Conservation (phyloP, 2,329 filamentous ascomycete genomes). For the Diplodia scrobiculata region DNA sequence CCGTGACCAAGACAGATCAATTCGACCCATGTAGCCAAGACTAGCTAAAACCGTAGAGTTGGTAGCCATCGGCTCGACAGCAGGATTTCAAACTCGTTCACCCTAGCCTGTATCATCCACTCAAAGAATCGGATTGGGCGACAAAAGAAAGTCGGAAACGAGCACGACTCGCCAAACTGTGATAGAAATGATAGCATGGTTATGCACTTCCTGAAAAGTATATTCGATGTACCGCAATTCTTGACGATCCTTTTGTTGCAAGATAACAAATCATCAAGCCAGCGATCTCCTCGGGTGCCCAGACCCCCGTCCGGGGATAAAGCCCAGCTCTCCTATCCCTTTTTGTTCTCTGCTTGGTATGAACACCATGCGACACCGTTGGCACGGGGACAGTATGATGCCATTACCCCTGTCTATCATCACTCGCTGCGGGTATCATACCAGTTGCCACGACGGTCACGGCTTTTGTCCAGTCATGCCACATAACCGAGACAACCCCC, state of each 20-base stretch:
- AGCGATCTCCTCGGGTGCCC: not conserved
- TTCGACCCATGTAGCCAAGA: not conserved
- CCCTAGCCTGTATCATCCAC: not conserved
- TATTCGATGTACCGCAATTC: not conserved
- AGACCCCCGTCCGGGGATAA: not conserved
- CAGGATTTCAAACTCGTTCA: not conserved
- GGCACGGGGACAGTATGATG: conserved; percentile 7
- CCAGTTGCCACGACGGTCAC: not conserved
- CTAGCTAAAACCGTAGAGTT: too few species aligned
- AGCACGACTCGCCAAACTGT: not conserved
- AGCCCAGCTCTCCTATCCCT: not conserved
- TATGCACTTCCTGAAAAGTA: not conserved
- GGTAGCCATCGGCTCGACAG: not conserved
- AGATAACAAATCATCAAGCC: not conserved
- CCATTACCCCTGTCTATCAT: not conserved
- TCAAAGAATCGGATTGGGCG: not conserved
- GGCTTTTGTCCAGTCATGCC: not conserved
- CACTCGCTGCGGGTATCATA: conserved; percentile 1
- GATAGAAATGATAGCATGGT: not conserved
- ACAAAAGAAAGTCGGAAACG: not conserved
- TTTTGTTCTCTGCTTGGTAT: not conserved
- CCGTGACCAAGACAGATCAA: not conserved
- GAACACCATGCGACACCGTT: conserved; percentile 6
- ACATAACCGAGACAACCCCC: not conserved
- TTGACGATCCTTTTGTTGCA: not conserved